Conservation (phyloP, 371 early-diverging fungal genomes). For the Dichotomocladium elegans region DNA sequence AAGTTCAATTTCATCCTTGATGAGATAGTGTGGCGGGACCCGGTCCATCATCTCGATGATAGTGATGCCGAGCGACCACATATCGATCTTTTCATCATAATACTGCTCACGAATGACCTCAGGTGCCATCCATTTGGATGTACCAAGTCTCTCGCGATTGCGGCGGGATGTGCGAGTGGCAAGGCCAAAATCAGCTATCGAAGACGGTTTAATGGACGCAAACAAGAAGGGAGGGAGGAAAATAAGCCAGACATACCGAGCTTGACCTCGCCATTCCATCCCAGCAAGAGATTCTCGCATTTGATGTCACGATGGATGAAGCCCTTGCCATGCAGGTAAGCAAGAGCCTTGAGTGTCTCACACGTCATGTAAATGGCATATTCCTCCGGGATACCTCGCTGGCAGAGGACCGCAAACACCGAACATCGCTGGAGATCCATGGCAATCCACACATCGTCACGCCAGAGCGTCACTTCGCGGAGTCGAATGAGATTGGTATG, state of each 20-base stretch:
- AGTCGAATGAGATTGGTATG: conserved; percentile 40
- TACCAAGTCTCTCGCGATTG: conserved; percentile 89
- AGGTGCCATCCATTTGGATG: conserved; percentile 95
- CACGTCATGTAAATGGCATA: conserved; percentile 39
- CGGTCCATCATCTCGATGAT: conserved; percentile 51
- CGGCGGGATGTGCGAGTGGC: conserved; percentile 36
- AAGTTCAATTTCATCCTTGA: conserved; percentile 45
- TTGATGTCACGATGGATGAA: conserved; percentile 98
- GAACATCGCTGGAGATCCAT: conserved; percentile 48
- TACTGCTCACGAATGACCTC: conserved; percentile 92
- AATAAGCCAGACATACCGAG: conserved; percentile 97
- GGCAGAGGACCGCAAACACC: conserved; percentile 47
- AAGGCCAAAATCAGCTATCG: conserved; percentile 39
- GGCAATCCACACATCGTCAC: conserved; percentile 49
- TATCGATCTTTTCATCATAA: conserved; percentile 86
- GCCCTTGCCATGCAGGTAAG: conserved; percentile 89
- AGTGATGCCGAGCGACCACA: conserved; percentile 95
- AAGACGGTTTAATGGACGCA: too few species aligned
- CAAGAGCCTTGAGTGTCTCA: conserved; percentile 67
- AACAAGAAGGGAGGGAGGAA: too few species aligned
- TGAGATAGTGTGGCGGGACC: conserved; percentile 48
- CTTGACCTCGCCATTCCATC: conserved; percentile 91
- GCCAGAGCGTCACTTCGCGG: conserved; percentile 44
- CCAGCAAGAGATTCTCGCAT: conserved; percentile 96
- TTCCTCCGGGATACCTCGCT: conserved; percentile 50